Evolutionary conservation across 139 green algal genomes (phyloP), one percentile per base, ranked within the genome.

Genomic region (Tetradesmus obliquus): DNA sequence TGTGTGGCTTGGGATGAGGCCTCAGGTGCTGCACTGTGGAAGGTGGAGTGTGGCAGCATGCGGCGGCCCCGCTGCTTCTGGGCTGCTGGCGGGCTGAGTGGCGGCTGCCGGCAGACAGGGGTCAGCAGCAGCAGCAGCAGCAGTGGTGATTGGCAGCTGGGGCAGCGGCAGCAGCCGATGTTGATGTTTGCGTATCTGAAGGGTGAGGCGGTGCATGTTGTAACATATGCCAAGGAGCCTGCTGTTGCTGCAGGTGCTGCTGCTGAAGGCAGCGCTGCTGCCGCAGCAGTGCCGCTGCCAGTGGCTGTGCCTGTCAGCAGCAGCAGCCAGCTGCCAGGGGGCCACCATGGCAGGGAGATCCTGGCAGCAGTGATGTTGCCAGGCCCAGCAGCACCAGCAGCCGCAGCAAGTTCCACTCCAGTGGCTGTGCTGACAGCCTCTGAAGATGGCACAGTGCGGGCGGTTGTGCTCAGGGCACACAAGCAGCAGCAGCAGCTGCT

Each of bases 1-100:
- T 88, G 84, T 88, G 84, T 88, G n/a, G 84, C 72, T 7, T 88
- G 84, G 84, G 24, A 79, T 88, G 84, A 79, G 84, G 1, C 84
- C 15, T 51, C 84, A 57, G 55, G 20, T 19, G 24, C 54, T 79
- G 84, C 58, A 55, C 2, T 88, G 57, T 79, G 55, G 84, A n/a
- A 76, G 22, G 66, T 79, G 19, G 84, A 79, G 9, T 79, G 84
- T 54, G n/a, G 58, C n/a, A 88, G 84, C 15, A 88, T 88, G 58
- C 71, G 84, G 24, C 54, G 84, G 54, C 84, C 84, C 2, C 57
- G 54, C 57, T 45, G 55, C 32, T 88, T 88, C 58, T 88, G 84
- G 84, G 57, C 74, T 53, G n/a, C 24, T 19, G 74, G n/a, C 24
- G 4, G n/a, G 1, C 6, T 82, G 7, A 17, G 8, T 85, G 80